Evolutionary conservation across 257 asterid species (phyloP).

Genomic region (Solanum dulcamara): DNA sequence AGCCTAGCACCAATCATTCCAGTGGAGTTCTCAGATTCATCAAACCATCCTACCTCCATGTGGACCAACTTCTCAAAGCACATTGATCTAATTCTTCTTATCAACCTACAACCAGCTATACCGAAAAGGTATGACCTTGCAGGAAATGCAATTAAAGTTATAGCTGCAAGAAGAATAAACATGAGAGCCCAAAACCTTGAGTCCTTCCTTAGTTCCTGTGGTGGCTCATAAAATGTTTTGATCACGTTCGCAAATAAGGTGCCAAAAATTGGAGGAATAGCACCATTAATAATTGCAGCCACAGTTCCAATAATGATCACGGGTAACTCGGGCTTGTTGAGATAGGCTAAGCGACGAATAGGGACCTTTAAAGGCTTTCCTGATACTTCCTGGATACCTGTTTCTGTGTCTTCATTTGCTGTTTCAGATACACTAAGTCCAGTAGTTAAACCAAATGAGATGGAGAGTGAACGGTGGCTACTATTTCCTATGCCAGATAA

Average conservation of each 20-base stretch:
- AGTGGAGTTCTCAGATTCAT: slow-evolving; percentile 61
- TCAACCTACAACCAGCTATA: slow-evolving; percentile 67
- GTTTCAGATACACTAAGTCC: slow-evolving; percentile 36
- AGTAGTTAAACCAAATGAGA: slow-evolving; percentile 41
- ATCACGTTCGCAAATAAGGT: slow-evolving; percentile 46
- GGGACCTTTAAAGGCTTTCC: slow-evolving; percentile 34
- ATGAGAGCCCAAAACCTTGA: slow-evolving; percentile 69
- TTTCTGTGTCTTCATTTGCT: slow-evolving; percentile 23
- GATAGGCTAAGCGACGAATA: slow-evolving; percentile 40
- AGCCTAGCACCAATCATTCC: slow-evolving; percentile 80
- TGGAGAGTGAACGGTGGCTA: slow-evolving; percentile 37
- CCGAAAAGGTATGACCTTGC: slow-evolving; percentile 66
- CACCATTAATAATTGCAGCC: slow-evolving; percentile 60
- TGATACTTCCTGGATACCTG: slow-evolving; percentile 12
- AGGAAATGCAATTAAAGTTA: slow-evolving; percentile 64
- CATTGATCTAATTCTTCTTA: slow-evolving; percentile 56
- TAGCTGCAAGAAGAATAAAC: slow-evolving; percentile 57
- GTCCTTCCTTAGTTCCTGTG: slow-evolving; percentile 35
- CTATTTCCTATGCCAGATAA: slow-evolving; percentile 60
- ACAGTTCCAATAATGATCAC: slow-evolving; percentile 37
- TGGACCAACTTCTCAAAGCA: slow-evolving; percentile 74
- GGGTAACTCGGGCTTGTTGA: slow-evolving; percentile 79
- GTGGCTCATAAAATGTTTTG: slow-evolving; percentile 49
- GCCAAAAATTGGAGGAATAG: slow-evolving; percentile 61
- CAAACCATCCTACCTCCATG: slow-evolving; percentile 90